Conservation (phyloP, 2,329 filamentous ascomycete genomes). For the Sporothrix mexicana region DNA sequence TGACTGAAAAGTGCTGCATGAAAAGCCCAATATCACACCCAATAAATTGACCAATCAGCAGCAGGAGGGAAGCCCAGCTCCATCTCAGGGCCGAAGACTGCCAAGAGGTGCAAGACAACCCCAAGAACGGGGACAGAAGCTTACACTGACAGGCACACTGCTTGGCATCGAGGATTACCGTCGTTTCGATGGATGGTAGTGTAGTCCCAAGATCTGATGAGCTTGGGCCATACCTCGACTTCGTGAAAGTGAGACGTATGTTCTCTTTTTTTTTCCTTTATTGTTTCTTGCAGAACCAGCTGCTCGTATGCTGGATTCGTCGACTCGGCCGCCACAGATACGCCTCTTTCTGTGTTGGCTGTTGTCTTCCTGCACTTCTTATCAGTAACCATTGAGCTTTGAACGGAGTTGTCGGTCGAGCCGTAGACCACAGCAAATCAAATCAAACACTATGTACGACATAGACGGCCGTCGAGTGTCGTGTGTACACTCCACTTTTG, state of each 20-base stretch:
- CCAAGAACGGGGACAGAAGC: neutral
- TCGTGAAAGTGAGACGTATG: too few relatives aligned
- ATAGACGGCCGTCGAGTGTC: too few relatives aligned
- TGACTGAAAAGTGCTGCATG: neutral
- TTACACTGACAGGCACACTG: neutral
- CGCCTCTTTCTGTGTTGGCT: neutral
- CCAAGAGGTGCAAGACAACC: neutral
- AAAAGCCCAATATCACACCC: neutral
- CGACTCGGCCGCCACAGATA: neutral
- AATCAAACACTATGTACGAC: too few relatives aligned
- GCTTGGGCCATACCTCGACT: too few relatives aligned
- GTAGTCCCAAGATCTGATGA: too few relatives aligned
- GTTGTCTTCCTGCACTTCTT: neutral
- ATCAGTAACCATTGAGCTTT: slow-evolving; percentile 14
- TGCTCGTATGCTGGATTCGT: neutral
- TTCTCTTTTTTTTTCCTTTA: neutral
- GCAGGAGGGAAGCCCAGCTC: too few relatives aligned
- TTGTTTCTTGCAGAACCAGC: neutral
- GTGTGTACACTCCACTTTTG: neutral
- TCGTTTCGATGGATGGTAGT: neutral
- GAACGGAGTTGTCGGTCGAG: neutral
- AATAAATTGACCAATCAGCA: neutral
- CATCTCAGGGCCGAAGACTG: neutral
- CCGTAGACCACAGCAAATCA: neutral
- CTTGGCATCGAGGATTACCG: neutral